Evolutionary conservation across 169 alveolate species (phyloP).

Genomic region (Plasmodium knowlesi): DNA sequence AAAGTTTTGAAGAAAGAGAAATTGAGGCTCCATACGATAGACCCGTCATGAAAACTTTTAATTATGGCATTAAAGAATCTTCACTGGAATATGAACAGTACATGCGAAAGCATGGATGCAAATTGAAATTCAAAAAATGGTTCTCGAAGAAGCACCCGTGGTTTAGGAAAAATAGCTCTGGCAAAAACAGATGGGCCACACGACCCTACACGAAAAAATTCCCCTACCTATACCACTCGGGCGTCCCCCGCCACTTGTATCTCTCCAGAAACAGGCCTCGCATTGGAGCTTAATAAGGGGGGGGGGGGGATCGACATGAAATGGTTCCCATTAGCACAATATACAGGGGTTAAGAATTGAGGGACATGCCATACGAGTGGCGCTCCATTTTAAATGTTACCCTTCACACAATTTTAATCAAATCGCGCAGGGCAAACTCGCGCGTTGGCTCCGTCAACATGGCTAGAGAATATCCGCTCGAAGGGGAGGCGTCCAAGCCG

Average conservation of each 20-base stretch:
- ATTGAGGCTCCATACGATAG: conserved; percentile 71
- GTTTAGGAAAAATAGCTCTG: conserved; percentile 82
- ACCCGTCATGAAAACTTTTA: conserved; percentile 42
- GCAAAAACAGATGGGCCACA: conserved; percentile 80
- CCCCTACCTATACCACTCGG: conserved; percentile 45
- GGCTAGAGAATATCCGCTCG: background rate
- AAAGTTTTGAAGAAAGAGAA: conserved; percentile 82
- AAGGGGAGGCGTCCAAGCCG: conserved; percentile 4
- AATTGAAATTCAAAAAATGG: conserved; percentile 65
- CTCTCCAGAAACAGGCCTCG: conserved; percentile 40
- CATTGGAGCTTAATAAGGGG: background rate
- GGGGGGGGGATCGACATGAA: background rate
- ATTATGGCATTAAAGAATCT: conserved; percentile 47
- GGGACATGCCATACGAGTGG: background rate
- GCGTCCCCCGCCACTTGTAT: conserved; percentile 19
- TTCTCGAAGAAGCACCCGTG: conserved; percentile 83
- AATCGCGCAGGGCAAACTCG: background rate
- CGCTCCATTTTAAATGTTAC: background rate
- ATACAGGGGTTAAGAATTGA: background rate
- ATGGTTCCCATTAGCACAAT: background rate
- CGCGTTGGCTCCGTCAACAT: conserved; percentile 27
- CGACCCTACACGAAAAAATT: conserved; percentile 83
- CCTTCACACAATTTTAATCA: conserved; percentile 17
- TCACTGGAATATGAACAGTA: conserved; percentile 67
- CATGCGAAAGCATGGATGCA: conserved; percentile 30